phyloP scores from a whole-genome alignment of 1,284 basidiomycete genomes.

The Malassezia pachydermatis region DNA sequence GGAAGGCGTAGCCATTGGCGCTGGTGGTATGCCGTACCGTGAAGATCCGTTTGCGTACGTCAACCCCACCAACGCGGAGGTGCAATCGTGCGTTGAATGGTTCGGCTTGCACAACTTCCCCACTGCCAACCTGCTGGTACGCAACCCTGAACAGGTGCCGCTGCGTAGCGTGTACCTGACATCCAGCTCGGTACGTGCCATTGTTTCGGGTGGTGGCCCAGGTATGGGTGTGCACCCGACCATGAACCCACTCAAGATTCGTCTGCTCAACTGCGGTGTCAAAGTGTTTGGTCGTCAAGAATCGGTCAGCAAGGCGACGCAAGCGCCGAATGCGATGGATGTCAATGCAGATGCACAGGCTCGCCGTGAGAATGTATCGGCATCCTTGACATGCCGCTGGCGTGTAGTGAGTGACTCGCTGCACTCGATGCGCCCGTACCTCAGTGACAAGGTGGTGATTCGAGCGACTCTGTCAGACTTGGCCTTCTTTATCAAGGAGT shows the following conservation, averaged over 20 bases:
- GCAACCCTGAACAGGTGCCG: conserved; percentile 68
- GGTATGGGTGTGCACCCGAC: conserved; percentile 32
- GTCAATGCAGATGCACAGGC: background rate
- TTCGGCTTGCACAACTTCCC: conserved; percentile 73
- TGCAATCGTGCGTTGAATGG: conserved; percentile 55
- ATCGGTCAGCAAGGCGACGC: conserved; percentile 46
- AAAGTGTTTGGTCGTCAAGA: conserved; percentile 61
- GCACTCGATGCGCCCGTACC: conserved; percentile 67
- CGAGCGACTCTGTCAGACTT: conserved; percentile 58
- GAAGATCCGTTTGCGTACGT: conserved; percentile 44
- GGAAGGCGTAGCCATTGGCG: conserved; percentile 25
- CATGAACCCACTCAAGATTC: conserved; percentile 63
- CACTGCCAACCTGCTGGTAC: conserved; percentile 66
- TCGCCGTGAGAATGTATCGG: conserved; percentile 15
- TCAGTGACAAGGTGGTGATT: conserved; percentile 60
- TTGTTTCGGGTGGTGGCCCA: conserved; percentile 64
- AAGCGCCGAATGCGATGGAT: conserved; percentile 3
- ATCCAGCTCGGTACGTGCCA: conserved; percentile 63
- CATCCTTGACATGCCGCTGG: conserved; percentile 54
- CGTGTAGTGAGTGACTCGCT: conserved; percentile 76
- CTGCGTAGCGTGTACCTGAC: conserved; percentile 79
- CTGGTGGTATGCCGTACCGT: conserved; percentile 40
- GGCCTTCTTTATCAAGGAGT: conserved; percentile 53
- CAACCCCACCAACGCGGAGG: conserved; percentile 26
- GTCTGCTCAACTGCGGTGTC: conserved; percentile 81